Base-by-base conservation (phyloP, 164 flowering plant species). In the Dillenia suffruticosa region DNA sequence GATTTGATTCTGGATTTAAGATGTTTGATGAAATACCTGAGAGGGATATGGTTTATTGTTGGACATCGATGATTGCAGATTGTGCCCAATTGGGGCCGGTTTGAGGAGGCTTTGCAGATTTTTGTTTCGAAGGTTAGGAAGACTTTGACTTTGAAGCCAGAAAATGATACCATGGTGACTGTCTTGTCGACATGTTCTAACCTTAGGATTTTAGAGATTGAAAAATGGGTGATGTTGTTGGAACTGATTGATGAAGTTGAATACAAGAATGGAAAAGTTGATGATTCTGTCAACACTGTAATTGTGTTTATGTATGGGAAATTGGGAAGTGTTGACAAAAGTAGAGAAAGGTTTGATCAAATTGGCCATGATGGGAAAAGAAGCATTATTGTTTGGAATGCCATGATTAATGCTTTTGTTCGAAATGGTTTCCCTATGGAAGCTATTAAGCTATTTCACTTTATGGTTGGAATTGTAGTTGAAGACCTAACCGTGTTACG, bases 21-120 rank as follows among this genome's bases (percentile, higher is more conserved):
- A 13, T 85, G 79, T 86, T 88, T 56, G 85, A 85, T 75, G 90
- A 81, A 75, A 79, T 83, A 77, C 77, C 81, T 5, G 73, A 79
- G 0, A 82, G 56, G 56, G 62, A 67, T 61, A 44, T 68, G 64
- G 68, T 74, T 48, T 61, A 68, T 51, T 57, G 72, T 63, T 86
- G 91, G 95, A 78, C 85, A 54, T 67, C 76, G 54, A 66, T 88
- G 79, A 82, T 86, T 68, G 76, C 77, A 58, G 89, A 83, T 45
- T 84, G 72, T 26, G 87, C 88, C 44, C 67, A 70, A 46, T 60
- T 58, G 10, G 80, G 82, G n/a, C 52, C 65, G 52, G 47, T 26
- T 70, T 15, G 77, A 80, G 58, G 80, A 77, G 46, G 91, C 71
- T 17, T 57, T 85, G 62, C 60, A 57, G 55, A 72, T 88, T 55